phyloP scores from a whole-genome alignment of 257 asterid genomes.

The Solanum virginianum region DNA sequence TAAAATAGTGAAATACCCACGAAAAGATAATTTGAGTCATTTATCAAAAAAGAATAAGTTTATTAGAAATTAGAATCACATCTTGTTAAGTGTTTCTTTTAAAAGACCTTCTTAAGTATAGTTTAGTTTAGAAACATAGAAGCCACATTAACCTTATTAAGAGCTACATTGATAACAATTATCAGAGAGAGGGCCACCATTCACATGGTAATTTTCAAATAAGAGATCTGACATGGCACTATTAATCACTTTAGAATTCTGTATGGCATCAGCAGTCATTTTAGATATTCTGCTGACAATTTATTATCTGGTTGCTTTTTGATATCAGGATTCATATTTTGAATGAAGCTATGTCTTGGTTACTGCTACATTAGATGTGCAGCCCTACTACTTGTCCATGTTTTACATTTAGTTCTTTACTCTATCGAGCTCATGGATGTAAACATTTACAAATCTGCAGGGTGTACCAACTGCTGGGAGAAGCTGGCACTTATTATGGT shows the following conservation, averaged over 20 bases:
- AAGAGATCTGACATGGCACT: background rate
- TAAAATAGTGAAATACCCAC: background rate
- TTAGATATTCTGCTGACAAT: background rate
- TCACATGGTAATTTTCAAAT: background rate
- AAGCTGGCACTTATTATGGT: conserved; percentile 84
- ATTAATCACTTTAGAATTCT: background rate
- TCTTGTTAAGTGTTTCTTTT: background rate
- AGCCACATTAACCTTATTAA: background rate
- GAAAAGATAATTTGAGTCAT: background rate
- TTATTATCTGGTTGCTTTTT: background rate
- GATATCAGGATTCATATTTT: background rate
- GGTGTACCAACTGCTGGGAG: conserved; percentile 91
- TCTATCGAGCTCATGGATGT: background rate
- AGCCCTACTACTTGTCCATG: background rate
- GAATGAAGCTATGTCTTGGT: background rate
- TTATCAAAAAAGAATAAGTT: background rate
- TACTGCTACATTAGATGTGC: background rate
- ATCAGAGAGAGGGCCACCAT: background rate
- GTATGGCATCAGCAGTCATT: background rate
- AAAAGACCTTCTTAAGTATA: background rate
- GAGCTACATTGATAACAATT: background rate
- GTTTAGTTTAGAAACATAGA: background rate
- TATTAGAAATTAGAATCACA: background rate
- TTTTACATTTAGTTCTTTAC: background rate
- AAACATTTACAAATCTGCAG: conserved; percentile 23